These are phyloP conservation scores for Diplodia corticola DNA, from an alignment of 2,329 filamentous ascomycete species.

Conservation along the genomic window DNA sequence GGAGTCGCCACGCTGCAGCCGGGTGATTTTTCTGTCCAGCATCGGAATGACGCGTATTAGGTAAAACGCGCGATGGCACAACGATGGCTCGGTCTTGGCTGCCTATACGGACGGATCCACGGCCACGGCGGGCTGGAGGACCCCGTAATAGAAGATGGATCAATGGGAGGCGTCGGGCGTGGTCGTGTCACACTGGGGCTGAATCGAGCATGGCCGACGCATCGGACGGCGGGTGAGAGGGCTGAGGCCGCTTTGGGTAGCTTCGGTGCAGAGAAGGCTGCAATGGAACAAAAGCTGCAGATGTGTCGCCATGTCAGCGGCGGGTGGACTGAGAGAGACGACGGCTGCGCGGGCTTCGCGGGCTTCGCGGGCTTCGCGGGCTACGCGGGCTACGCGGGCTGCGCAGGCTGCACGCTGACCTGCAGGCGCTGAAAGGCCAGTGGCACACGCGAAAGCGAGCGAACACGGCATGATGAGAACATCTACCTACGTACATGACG, in stretches of 20 bases:
- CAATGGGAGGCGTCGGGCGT: neutral
- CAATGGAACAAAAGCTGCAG: conserved; percentile 16
- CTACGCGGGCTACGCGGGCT: neutral
- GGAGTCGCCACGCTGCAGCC: conserved; percentile 10
- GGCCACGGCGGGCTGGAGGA: neutral
- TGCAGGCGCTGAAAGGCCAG: neutral
- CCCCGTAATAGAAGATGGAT: neutral
- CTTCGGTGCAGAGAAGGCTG: conserved; percentile 9
- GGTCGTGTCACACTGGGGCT: conserved; percentile 15
- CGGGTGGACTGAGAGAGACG: neutral
- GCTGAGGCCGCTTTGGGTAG: neutral
- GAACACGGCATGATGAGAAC: neutral
- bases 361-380: too few relatives aligned
- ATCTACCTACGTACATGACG: conserved; percentile 10
- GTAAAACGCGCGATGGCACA: conserved; percentile 1
- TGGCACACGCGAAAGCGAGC: neutral
- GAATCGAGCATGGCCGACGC: conserved; percentile 2
- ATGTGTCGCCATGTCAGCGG: conserved; percentile 6
- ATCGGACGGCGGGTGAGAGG: neutral
- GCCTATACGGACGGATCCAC: conserved; percentile 1
- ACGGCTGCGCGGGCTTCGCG: neutral
- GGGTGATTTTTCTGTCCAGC: conserved; percentile 9
- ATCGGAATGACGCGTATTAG: conserved; percentile 2
- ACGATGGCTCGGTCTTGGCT: neutral
- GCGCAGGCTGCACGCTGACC: neutral